A percentile compares a stretch with the other conserved stretches of the same genome.
Conservation (phyloP, 78 protist species). For the Ministeria vibrans region DNA sequence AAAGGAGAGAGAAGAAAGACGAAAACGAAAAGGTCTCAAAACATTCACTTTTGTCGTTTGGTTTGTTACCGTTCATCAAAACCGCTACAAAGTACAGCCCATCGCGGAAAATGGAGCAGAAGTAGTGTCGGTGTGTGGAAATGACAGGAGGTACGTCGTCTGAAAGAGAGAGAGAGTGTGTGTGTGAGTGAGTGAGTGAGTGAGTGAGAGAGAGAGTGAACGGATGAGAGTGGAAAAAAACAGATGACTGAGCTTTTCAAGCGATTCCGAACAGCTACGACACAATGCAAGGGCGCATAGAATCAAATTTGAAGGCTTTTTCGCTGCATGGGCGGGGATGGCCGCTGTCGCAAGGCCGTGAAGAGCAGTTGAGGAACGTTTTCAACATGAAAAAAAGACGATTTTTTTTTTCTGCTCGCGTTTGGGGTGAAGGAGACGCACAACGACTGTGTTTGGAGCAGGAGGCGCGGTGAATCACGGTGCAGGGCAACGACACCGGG, state of each 20-base stretch:
- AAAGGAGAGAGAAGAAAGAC: not conserved
- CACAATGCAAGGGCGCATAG: not conserved
- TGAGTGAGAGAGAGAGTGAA: not conserved
- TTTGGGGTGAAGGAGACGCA: too few relatives aligned
- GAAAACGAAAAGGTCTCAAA: not conserved
- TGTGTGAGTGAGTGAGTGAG: not conserved
- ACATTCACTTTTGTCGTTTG: not conserved
- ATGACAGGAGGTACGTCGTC: conserved; percentile 26
- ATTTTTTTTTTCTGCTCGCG: too few relatives aligned
- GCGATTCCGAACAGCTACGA: not conserved
- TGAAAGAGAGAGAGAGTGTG: conserved; percentile 9
- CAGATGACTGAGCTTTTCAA: not conserved
- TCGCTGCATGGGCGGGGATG: too few relatives aligned
- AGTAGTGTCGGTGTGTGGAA: conserved; percentile 48
- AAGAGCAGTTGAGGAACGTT: too few relatives aligned
- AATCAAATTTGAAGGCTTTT: not conserved
- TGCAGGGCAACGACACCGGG: not conserved
- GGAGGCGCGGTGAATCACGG: not conserved
- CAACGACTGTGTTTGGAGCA: not conserved
- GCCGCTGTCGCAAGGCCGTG: too few relatives aligned
- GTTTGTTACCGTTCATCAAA: too few relatives aligned
- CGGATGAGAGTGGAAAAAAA: not conserved
- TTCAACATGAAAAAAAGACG: too few relatives aligned
- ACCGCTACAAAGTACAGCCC: conserved; percentile 12
- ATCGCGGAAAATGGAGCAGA: conserved; percentile 30